A percentile compares a stretch with the other conserved stretches of the same genome.
Evolutionary conservation across 1,284 basidiomycete species (phyloP).

Genomic region (Pulchroboletus neoregius): DNA sequence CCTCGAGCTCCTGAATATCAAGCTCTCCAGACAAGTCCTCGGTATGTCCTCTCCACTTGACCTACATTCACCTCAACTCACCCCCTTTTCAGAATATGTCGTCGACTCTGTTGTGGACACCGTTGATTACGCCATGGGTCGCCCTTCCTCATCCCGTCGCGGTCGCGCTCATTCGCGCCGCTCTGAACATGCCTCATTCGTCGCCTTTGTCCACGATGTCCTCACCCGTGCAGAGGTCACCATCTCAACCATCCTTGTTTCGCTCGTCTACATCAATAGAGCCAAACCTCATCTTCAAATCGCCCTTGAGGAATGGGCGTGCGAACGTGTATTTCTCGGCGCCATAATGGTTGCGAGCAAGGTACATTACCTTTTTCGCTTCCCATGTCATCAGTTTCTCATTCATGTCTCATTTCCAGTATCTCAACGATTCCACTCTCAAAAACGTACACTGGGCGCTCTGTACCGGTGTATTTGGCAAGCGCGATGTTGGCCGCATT

Average conservation of each 20-base stretch:
- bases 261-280: constrained; percentile 67
- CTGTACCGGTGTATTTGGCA: constrained; percentile 75
- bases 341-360: constrained; percentile 70
- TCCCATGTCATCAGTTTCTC: constrained; percentile 17
- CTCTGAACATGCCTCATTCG: constrained; percentile 52
- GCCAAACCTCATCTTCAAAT: constrained; percentile 72
- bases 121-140: constrained; percentile 67
- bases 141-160: constrained; percentile 49
- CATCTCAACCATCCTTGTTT: constrained; percentile 56
- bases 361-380: constrained; percentile 38
- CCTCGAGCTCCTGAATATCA: constrained; percentile 58
- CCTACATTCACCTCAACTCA: not conserved
- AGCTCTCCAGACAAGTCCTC: constrained; percentile 54
- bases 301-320: constrained; percentile 73
- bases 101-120: constrained; percentile 64
- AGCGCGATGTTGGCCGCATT: constrained; percentile 71
- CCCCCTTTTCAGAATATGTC: constrained; percentile 52
- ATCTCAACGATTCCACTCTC: constrained; percentile 68
- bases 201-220: constrained; percentile 59
- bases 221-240: constrained; percentile 65
- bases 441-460: constrained; percentile 77
- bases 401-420: constrained; percentile 38
- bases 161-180: constrained; percentile 47
- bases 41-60: constrained; percentile 42
- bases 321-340: constrained; percentile 71